Evolutionary conservation across 2,329 filamentous ascomycete species (phyloP).

Genomic region (Cordyceps pruinosa): DNA sequence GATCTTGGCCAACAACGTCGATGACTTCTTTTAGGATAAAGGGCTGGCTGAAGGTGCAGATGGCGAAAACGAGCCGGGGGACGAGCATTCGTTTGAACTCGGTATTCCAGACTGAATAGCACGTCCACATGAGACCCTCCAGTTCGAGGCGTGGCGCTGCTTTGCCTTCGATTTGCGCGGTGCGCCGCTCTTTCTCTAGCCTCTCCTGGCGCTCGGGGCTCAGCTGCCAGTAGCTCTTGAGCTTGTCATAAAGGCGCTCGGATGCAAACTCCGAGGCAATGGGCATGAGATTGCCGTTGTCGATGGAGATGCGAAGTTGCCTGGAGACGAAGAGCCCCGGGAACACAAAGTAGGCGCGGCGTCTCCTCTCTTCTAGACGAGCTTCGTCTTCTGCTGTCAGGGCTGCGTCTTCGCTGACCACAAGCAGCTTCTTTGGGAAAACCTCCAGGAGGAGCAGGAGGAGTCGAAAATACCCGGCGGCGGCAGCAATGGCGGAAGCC

Average conservation of each 20-base stretch:
- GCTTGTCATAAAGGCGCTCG: slow-evolving; percentile 2
- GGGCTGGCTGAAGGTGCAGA: slow-evolving; percentile 5
- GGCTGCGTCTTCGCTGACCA: background rate
- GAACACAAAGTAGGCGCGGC: background rate
- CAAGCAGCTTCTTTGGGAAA: background rate
- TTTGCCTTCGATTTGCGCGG: background rate
- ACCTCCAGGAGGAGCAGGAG: background rate
- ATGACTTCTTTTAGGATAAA: slow-evolving; percentile 3
- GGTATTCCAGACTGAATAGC: background rate
- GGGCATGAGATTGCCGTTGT: slow-evolving; percentile 9
- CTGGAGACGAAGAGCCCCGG: background rate
- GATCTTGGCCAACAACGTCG: background rate
- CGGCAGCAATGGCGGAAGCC: background rate
- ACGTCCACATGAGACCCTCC: background rate
- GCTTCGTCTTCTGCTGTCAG: background rate
- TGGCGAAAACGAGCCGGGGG: background rate
- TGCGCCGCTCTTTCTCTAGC: background rate
- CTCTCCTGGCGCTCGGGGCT: background rate
- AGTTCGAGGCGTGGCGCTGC: background rate
- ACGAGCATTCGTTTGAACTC: background rate
- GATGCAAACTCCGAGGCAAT: slow-evolving; percentile 2
- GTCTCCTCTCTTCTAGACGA: background rate
- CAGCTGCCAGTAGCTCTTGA: slow-evolving; percentile 5
- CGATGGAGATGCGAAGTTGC: slow-evolving; percentile 8
- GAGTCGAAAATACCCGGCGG: background rate